Percentiles rank a stretch among this genome's conserved stretches.
phyloP scores from a whole-genome alignment of 805 yeast genomes.

The Saccharomycopsis oosterbeekiorum region DNA sequence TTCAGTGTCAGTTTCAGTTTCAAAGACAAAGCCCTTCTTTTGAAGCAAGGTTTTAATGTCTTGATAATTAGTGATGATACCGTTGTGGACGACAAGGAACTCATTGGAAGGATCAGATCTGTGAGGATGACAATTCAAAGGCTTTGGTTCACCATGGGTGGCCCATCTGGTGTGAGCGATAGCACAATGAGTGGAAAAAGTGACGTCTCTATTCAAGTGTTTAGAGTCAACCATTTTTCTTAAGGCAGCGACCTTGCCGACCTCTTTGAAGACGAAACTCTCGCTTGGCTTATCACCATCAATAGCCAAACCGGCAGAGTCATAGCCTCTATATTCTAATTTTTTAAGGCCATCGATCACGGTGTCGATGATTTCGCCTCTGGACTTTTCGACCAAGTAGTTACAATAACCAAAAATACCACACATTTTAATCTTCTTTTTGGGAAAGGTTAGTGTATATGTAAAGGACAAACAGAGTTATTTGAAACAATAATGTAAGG shows the following conservation, averaged over 20 bases:
- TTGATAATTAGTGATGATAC: constrained; percentile 93
- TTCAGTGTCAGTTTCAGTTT: constrained; percentile 94
- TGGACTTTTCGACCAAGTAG: constrained; percentile 80
- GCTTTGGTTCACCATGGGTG: constrained; percentile 92
- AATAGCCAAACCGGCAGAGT: constrained; percentile 92
- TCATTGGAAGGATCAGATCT: constrained; percentile 75
- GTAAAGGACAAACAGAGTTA: no score
- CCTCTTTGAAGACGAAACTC: constrained; percentile 67
- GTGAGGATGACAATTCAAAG: constrained; percentile 90
- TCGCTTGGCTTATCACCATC: constrained; percentile 77
- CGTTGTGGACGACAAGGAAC: constrained; percentile 92
- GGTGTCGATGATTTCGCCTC: constrained; percentile 88
- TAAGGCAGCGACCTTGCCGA: constrained; percentile 84
- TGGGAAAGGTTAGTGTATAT: background rate
- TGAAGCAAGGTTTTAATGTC: constrained; percentile 76
- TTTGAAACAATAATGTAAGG: background rate
- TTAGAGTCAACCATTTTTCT: constrained; percentile 48
- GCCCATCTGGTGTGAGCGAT: constrained; percentile 99
- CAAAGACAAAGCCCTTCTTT: constrained; percentile 74
- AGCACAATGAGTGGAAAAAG: constrained; percentile 81
- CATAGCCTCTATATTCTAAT: constrained; percentile 96
- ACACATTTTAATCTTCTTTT: constrained; percentile 36
- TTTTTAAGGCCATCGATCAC: constrained; percentile 79
- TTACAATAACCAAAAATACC: constrained; percentile 98
- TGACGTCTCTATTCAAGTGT: constrained; percentile 47